Evolutionary conservation across 2,329 filamentous ascomycete genomes (phyloP), one percentile per base, ranked within the genome.

Genomic region (Paramyrothecium roridum): DNA sequence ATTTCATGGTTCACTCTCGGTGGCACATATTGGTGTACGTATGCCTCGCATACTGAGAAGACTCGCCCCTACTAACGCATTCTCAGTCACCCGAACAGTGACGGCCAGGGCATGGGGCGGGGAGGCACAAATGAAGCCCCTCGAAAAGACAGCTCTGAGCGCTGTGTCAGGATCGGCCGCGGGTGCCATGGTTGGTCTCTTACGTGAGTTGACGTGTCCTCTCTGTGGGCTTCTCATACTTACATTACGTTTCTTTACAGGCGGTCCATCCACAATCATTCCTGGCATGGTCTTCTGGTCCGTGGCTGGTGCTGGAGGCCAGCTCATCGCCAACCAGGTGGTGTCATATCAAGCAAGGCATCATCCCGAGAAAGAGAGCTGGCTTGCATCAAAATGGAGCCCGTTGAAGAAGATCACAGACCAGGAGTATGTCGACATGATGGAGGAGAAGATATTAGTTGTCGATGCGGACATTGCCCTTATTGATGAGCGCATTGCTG

Each of bases 1-100:
- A 77, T 90, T 45, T 91, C 96, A 73, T 96, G 90, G 84, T 91
- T 91, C 71, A 80, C 84, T 46, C 80, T 96, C 43, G 91, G 91
- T 37, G 84, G 82, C 49, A 89, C 84, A 17, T 97, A 87, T 68
- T 93, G 87, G 80, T 87, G 88, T 86, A 77, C 66, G 83, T 73
- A 46, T 43, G 37, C 12, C n/a, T 43, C 37, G 3, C 37, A 43
- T 7, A 6, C n/a, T 6, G 12, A 19, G 7, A 16, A 43, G 16
- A 8, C 4, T 8, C 6, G 26, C 10, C 6, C 26, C 37, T 19
- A 49, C 58, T 65, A 30, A 67, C 54, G 26, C 8, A 16, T 16
- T 40, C 34, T 12, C 55, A 86, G 82, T 79, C 20, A 76, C 81
- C 3, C 75, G 80, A 60, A 69, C 71, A 19, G 65, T 80, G 21